Percentiles rank a stretch among this genome's conserved stretches.
Conservation (phyloP, 2,329 filamentous ascomycete species). For the Epichloe festucae region DNA sequence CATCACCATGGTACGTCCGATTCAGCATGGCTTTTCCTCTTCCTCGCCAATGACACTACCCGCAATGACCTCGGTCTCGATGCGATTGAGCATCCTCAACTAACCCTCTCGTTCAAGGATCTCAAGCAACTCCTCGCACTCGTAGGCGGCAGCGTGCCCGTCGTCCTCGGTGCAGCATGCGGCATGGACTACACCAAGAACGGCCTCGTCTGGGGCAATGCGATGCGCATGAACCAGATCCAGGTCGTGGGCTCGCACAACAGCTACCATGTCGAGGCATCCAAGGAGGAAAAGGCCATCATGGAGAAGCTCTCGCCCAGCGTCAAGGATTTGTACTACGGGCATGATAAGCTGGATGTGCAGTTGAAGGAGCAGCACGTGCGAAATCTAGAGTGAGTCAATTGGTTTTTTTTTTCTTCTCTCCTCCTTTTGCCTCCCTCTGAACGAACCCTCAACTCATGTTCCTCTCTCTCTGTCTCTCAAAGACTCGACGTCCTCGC, state of each 20-base stretch:
- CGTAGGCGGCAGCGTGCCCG: neutral
- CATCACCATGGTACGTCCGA: too few relatives aligned
- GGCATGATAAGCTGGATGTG: constrained; percentile 29
- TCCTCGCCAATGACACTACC: too few relatives aligned
- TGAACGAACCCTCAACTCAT: neutral
- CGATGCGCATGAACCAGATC: constrained; percentile 36
- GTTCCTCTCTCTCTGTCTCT: neutral
- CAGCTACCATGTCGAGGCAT: constrained; percentile 35
- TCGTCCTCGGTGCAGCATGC: neutral
- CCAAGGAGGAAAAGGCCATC: constrained; percentile 24
- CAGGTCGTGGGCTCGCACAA: constrained; percentile 39
- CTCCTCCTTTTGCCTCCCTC: neutral
- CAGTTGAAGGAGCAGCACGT: constrained; percentile 33
- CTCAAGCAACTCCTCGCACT: neutral
- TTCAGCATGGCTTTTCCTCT: too few relatives aligned
- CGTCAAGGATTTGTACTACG: constrained; percentile 32
- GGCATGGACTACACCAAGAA: constrained; percentile 13
- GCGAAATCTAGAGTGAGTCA: constrained; percentile 27
- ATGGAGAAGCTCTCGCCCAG: constrained; percentile 25
- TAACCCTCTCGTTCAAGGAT: neutral
- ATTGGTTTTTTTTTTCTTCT: neutral
- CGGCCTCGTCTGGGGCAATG: constrained; percentile 18
- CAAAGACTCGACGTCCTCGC: constrained; percentile 30
- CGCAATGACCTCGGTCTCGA: too few relatives aligned
- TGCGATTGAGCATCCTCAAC: too few relatives aligned